These are phyloP conservation scores for Babesia ovata DNA, from an alignment of 169 alveolate species.

Conservation along the genomic window DNA sequence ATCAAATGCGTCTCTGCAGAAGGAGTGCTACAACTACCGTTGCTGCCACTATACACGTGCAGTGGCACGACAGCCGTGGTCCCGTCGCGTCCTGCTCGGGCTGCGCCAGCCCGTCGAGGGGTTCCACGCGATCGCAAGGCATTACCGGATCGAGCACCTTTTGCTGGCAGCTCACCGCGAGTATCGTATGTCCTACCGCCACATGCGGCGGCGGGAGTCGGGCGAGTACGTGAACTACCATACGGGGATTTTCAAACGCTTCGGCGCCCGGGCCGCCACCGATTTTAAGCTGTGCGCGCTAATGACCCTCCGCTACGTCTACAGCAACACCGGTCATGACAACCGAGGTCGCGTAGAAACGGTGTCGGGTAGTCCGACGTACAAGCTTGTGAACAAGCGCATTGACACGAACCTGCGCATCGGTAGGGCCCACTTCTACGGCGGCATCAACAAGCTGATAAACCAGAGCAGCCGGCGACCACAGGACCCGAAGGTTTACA, in stretches of 20 bases:
- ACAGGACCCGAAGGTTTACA: slow-evolving; percentile 15
- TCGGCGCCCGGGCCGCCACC: slow-evolving; percentile 42
- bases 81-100: background rate
- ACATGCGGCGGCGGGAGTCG: slow-evolving; percentile 9
- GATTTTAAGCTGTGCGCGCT: slow-evolving; percentile 60
- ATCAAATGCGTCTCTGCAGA: slow-evolving; percentile 1
- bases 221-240: slow-evolving; percentile 31
- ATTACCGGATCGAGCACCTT: slow-evolving; percentile 26
- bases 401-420: slow-evolving; percentile 43
- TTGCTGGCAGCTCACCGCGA: slow-evolving; percentile 40
- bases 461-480: slow-evolving; percentile 5
- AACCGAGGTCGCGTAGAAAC: slow-evolving; percentile 22
- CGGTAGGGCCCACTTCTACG: slow-evolving; percentile 33
- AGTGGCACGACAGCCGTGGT: background rate
- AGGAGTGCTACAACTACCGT: slow-evolving; percentile 44
- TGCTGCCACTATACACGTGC: slow-evolving; percentile 47
- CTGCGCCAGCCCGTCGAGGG: slow-evolving; percentile 4
- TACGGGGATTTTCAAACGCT: slow-evolving; percentile 15
- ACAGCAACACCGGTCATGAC: slow-evolving; percentile 48
- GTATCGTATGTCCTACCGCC: slow-evolving; percentile 48
- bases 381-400: slow-evolving; percentile 39
- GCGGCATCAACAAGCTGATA: slow-evolving; percentile 8
- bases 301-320: slow-evolving; percentile 53
- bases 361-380: slow-evolving; percentile 42
- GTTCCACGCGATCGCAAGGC: background rate